These are phyloP conservation scores for Paramecium caudatum DNA, from an alignment of 73 alveolate species.

Conservation along the genomic window DNA sequence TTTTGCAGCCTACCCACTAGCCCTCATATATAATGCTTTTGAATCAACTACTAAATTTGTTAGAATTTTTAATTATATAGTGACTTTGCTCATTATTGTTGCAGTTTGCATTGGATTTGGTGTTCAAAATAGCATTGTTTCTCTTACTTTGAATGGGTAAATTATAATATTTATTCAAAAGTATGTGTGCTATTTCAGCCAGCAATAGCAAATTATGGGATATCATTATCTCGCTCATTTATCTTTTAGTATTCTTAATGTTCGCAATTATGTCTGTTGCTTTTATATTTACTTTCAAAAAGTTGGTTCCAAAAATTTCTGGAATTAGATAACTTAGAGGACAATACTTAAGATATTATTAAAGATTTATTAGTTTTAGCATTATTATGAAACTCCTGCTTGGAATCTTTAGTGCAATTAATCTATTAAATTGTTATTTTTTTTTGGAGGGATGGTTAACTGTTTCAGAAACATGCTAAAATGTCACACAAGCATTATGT, in stretches of 20 bases:
- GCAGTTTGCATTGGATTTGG: neutral
- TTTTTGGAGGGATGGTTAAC: neutral
- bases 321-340: conserved; percentile 29
- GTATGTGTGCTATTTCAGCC: conserved; percentile 49
- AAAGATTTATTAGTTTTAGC: conserved; percentile 21
- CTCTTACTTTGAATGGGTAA: conserved; percentile 53
- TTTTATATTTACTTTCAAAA: conserved; percentile 2
- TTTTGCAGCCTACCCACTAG: conserved; percentile 62
- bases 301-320: conserved; percentile 6
- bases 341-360: conserved; percentile 49
- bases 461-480: neutral
- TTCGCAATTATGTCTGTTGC: conserved; percentile 33
- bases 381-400: neutral
- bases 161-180: neutral
- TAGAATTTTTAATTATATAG: neutral
- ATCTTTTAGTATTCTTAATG: neutral
- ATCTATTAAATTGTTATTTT: conserved; percentile 26
- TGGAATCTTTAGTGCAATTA: conserved; percentile 40
- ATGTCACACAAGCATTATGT: neutral
- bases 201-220: neutral
- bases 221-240: neutral
- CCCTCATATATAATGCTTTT: conserved; percentile 24
- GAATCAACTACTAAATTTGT: conserved; percentile 59
- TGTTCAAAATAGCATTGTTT: neutral
- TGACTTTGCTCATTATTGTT: neutral